Percentiles rank a stretch among this genome's conserved stretches.
These are phyloP conservation scores for Dictyostelium discoideum DNA, from an alignment of 78 protist genomes.

Conservation along the genomic window DNA sequence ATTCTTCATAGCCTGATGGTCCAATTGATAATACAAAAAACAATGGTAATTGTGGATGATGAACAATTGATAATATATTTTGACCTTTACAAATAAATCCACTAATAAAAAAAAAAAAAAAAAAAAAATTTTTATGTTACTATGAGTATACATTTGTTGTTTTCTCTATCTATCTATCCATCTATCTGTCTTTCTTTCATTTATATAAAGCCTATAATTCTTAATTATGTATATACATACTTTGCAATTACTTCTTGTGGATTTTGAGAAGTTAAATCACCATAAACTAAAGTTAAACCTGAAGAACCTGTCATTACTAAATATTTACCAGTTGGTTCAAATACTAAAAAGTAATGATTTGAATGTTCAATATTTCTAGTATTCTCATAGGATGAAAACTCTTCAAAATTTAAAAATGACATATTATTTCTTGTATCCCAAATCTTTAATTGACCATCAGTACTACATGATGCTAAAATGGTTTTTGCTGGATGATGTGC, in stretches of 20 bases:
- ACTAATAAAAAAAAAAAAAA: neutral
- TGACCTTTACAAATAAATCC: conserved; percentile 78
- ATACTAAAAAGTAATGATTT: conserved; percentile 46
- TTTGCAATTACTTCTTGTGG: conserved; percentile 64
- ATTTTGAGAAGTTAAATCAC: conserved; percentile 9
- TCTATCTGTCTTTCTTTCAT: too few relatives aligned
- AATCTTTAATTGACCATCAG: conserved; percentile 60
- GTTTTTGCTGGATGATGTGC: conserved; percentile 69
- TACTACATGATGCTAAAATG: conserved; percentile 43
- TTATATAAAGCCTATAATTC: too few relatives aligned
- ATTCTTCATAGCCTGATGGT: conserved; percentile 43
- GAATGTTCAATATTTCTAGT: conserved; percentile 76
- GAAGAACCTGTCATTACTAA: conserved; percentile 73
- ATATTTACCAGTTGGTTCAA: conserved; percentile 71
- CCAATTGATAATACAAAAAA: conserved; percentile 37
- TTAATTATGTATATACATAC: neutral
- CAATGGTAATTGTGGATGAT: conserved; percentile 76
- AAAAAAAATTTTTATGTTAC: too few relatives aligned
- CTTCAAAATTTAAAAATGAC: conserved; percentile 44
- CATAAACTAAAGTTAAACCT: conserved; percentile 72
- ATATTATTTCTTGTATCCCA: conserved; percentile 57
- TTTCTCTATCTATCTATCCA: too few relatives aligned
- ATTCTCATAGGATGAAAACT: conserved; percentile 70
- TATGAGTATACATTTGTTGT: neutral
- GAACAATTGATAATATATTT: conserved; percentile 53